phyloP scores from a whole-genome alignment of 2,329 filamentous ascomycete genomes.

The Xylariales sp. region DNA sequence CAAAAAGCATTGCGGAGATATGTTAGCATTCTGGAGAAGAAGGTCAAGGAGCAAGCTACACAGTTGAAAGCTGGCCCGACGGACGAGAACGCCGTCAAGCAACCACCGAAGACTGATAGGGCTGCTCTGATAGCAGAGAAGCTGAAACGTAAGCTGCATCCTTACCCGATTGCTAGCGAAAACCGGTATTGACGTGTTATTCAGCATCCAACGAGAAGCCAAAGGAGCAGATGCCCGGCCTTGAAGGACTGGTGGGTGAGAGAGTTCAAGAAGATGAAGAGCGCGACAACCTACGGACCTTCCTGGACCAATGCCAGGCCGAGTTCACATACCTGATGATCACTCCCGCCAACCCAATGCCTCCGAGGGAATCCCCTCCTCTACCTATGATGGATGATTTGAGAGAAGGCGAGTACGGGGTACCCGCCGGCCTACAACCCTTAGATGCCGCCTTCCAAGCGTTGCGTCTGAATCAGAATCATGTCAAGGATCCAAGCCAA shows the following conservation, averaged over 20 bases:
- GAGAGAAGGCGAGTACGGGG: constrained; percentile 50
- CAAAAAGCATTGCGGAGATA: constrained; percentile 90
- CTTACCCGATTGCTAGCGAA: background rate
- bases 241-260: constrained; percentile 32
- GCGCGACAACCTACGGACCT: constrained; percentile 50
- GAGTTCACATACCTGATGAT: constrained; percentile 67
- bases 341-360: constrained; percentile 60
- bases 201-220: constrained; percentile 39
- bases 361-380: constrained; percentile 58
- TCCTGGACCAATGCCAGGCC: constrained; percentile 60
- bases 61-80: constrained; percentile 54
- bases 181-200: constrained; percentile 11
- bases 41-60: constrained; percentile 75
- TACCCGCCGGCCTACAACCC: constrained; percentile 37
- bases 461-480: constrained; percentile 47
- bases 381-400: constrained; percentile 55
- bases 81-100: constrained; percentile 42
- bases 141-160: constrained; percentile 43
- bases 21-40: constrained; percentile 81
- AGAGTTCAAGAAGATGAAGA: constrained; percentile 32
- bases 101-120: constrained; percentile 34
- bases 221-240: constrained; percentile 33
- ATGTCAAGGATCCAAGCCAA: constrained; percentile 47
- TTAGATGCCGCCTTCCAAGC: constrained; percentile 30
- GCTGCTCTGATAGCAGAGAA: constrained; percentile 52